phyloP scores from a whole-genome alignment of 306 rosid genomes.

The Vigna reflexopilosa region DNA sequence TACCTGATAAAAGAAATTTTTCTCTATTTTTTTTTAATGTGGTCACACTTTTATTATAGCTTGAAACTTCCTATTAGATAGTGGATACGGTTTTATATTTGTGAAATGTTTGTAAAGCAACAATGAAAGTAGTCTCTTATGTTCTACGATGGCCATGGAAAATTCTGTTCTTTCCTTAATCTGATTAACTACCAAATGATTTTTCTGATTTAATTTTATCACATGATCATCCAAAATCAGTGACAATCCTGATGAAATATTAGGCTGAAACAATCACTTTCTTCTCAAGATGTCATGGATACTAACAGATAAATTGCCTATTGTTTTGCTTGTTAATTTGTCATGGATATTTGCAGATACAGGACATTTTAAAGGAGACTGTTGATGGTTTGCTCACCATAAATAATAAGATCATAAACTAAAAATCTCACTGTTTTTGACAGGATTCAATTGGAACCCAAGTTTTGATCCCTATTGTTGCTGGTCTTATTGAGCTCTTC shows the following conservation, averaged over 20 bases:
- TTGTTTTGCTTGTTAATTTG: not conserved
- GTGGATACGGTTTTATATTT: not conserved
- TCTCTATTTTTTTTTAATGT: not conserved
- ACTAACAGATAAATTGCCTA: not conserved
- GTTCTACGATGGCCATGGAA: not conserved
- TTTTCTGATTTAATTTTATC: too few relatives aligned
- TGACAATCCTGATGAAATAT: not conserved
- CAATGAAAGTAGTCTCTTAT: not conserved
- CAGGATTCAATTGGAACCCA: constrained; percentile 72
- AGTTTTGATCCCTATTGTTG: constrained; percentile 71
- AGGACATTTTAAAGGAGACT: constrained; percentile 5
- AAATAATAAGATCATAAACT: constrained; percentile 28
- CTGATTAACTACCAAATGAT: too few relatives aligned
- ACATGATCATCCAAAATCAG: not conserved
- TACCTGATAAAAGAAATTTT: not conserved
- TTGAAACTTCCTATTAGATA: not conserved
- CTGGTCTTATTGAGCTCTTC: constrained; percentile 84
- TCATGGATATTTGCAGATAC: not conserved
- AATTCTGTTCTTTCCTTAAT: not conserved
- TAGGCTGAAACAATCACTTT: constrained; percentile 25
- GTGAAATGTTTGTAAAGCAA: not conserved
- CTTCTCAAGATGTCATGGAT: not conserved
- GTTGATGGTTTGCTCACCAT: not conserved
- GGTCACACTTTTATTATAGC: not conserved
- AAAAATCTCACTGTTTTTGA: constrained; percentile 24